Base-by-base conservation (phyloP, 805 yeast genomes). In the Myxozyma mucilagina region DNA sequence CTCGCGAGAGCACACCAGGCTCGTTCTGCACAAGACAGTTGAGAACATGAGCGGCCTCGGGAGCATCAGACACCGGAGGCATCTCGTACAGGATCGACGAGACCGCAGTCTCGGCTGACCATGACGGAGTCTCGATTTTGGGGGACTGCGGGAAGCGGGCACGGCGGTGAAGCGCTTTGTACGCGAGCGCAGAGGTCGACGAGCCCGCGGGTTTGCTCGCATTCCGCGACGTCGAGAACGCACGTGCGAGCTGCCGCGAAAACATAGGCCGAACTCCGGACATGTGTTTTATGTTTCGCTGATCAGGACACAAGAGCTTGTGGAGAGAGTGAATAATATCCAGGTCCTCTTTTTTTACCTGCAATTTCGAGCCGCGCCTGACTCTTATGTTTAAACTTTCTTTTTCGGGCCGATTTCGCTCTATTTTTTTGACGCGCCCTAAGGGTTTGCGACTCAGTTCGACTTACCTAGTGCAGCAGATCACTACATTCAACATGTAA, bases 1-100 rank as follows among this genome's bases (percentile, higher is more conserved):
- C 89, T 57, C 93, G 84, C 39, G 96, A 87, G 70, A 94, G 80
- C 49, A 94, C 99, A 81, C 99, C 99, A 7, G 99, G 98, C 78
- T 94, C 99, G 76, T 94, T 93, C 78, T 94, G 98, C 16, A 94
- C 99, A 73, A 94, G 82, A 79, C 99, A 94, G 82, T 93, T 94
- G 74, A 94, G 81, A 48, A 94, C 96, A 70, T 94, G 99, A 71
- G 89, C 89, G 68, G 87, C 86, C 68, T 82, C 80, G 45, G 91
- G 89, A 42, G 87, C 84, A 29, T 78, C 72, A 48, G 62, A 73
- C 20, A 76, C 72, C 13, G 80, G 81, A 53, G 83, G 99, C 83
- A 97, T 90, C 74, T 94, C 98, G 77, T 92, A 93, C 66, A 94
- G 80, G 68, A 94, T 94, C 11, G 97, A 90, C 11, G 97, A 88